These are phyloP conservation scores for Salix exigua DNA, from an alignment of 345 rosid species.

Conservation along the genomic window DNA sequence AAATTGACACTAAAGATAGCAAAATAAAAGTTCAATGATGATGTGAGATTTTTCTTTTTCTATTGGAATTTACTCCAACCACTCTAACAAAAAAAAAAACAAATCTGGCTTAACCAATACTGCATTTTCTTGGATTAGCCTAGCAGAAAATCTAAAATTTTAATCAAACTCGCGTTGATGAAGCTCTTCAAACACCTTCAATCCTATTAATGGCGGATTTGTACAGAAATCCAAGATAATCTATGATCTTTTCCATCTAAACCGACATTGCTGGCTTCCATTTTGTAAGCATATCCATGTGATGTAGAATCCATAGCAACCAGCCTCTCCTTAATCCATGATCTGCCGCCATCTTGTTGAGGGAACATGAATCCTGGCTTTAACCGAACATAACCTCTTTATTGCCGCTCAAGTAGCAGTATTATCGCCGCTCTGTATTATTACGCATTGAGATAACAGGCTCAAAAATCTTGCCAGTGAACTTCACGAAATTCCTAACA, in stretches of 20 bases:
- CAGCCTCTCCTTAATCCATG: conserved; percentile 57
- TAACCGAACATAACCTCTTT: conserved; percentile 36
- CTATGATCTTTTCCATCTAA: conserved; percentile 46
- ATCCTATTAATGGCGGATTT: conserved; percentile 51
- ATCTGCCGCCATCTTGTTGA: conserved; percentile 48
- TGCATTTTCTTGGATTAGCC: not conserved
- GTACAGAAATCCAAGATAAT: conserved; percentile 46
- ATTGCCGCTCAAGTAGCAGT: not conserved
- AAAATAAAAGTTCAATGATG: not conserved
- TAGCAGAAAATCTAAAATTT: not conserved
- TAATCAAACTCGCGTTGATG: conserved; percentile 1
- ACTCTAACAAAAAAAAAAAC: not conserved
- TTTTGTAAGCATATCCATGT: conserved; percentile 35
- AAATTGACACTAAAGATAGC: no score
- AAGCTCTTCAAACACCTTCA: conserved; percentile 33
- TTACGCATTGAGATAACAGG: not conserved
- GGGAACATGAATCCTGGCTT: conserved; percentile 61
- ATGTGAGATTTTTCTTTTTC: not conserved
- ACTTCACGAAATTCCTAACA: not conserved
- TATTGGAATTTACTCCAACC: not conserved
- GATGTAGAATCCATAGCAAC: conserved; percentile 39
- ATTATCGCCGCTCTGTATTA: not conserved
- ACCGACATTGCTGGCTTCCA: conserved; percentile 55
- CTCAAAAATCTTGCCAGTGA: not conserved
- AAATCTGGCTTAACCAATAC: not conserved